Percentiles rank a stretch among this genome's conserved stretches.
These are phyloP conservation scores for Russula emetica DNA, from an alignment of 768 basidiomycete species.

Conservation along the genomic window DNA sequence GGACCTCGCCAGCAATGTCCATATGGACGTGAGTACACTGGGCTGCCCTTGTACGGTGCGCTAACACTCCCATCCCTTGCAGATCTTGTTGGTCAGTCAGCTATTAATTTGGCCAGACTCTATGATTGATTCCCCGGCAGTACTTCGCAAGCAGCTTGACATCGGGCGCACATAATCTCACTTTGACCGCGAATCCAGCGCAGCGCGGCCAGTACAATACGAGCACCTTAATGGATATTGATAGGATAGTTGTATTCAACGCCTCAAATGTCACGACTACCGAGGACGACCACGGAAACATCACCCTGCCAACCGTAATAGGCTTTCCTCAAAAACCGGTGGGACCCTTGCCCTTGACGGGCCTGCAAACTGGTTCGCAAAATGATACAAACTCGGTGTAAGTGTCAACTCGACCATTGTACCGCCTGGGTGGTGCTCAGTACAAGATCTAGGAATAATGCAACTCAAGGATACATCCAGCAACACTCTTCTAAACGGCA, in stretches of 20 bases:
- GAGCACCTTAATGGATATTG: constrained; percentile 17
- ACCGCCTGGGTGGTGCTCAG: not conserved
- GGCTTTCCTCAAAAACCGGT: not conserved
- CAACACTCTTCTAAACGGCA: not conserved
- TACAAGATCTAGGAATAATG: not conserved
- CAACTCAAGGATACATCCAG: not conserved
- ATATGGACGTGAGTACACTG: constrained; percentile 32
- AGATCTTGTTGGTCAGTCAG: constrained; percentile 31
- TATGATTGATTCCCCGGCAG: constrained; percentile 28
- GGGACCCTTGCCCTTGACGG: not conserved
- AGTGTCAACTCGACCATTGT: not conserved
- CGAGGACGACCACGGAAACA: not conserved
- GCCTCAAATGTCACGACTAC: not conserved
- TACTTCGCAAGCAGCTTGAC: constrained; percentile 43
- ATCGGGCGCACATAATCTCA: constrained; percentile 39
- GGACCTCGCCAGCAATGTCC: constrained; percentile 37
- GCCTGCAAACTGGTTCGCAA: not conserved
- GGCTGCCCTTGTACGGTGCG: not conserved
- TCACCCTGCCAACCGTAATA: not conserved
- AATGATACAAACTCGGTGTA: not conserved
- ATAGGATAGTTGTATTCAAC: constrained; percentile 16
- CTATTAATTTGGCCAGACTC: not conserved
- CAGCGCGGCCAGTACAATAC: constrained; percentile 4
- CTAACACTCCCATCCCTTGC: constrained; percentile 1
- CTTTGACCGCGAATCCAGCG: constrained; percentile 35